A percentile compares a stretch with the other conserved stretches of the same genome.
phyloP scores from a whole-genome alignment of 1,284 basidiomycete genomes.

The Fistulinella cinereoalba region DNA sequence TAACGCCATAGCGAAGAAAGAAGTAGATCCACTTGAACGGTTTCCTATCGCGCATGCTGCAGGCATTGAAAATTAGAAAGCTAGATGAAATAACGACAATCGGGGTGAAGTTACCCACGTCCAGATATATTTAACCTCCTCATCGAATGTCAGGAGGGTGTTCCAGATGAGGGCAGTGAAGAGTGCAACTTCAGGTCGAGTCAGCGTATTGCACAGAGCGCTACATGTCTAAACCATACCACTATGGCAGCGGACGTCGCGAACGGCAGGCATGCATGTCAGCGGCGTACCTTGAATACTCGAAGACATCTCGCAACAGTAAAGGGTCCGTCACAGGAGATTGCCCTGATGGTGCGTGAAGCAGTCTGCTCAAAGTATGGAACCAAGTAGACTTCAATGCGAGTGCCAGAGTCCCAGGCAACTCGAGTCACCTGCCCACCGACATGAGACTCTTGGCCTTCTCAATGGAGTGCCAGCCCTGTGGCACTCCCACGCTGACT shows the following conservation, averaged over 20 bases:
- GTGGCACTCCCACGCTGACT: too few relatives aligned
- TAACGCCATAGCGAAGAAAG: not conserved
- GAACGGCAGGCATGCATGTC: not conserved
- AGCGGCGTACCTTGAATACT: too few relatives aligned
- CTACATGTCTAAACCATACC: slow-evolving; percentile 4
- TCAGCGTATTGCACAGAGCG: not conserved
- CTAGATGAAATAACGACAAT: not conserved
- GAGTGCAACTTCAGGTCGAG: not conserved
- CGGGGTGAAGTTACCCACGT: not conserved
- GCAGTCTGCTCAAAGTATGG: too few relatives aligned
- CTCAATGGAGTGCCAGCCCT: too few relatives aligned
- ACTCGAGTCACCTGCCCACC: too few relatives aligned
- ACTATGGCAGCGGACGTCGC: slow-evolving; percentile 14
- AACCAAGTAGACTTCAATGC: too few relatives aligned
- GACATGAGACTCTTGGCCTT: too few relatives aligned
- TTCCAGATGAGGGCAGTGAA: not conserved
- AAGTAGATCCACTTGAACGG: not conserved
- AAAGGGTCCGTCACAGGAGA: too few relatives aligned
- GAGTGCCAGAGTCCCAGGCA: too few relatives aligned
- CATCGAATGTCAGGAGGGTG: not conserved
- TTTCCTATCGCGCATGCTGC: not conserved
- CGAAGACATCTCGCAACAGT: too few relatives aligned
- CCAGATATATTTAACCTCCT: not conserved
- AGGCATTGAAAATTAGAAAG: not conserved
- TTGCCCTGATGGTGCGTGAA: too few relatives aligned